Evolutionary conservation across 2,329 filamentous ascomycete species (phyloP), one percentile per base, ranked within the genome.

Genomic region (Immersiporthe knoxdaviesiana): DNA sequence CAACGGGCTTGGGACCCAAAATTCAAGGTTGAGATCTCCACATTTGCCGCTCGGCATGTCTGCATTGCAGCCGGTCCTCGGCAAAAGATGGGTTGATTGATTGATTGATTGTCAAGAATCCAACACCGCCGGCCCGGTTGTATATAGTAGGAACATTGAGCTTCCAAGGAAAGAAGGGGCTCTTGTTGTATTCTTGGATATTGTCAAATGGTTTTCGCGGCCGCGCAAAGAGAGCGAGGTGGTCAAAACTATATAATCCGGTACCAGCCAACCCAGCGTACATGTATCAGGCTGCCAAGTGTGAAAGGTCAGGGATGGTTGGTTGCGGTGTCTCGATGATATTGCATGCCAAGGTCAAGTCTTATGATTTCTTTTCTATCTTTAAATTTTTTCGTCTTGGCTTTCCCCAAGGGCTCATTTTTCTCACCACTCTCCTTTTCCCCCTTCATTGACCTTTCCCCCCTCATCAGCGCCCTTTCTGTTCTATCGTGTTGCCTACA

Each of bases 1-100:
- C n/a, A 21, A 30, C 35, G 10, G n/a, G 32, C 16, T 39, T 18
- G 10, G 32, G 21, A 14, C 24, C 35, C 32, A 39, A 37, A 35
- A 16, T 37, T 18, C 32, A 59, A 32, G 60, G 37, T 41, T 21
- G 32, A 8, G n/a, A 35, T 35, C 27, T 52, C 37, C 50, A 47
- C 52, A 47, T 44, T 59, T 65, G 63, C 63, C 63, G 63, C 59
- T 62, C 59, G 62, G 47, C 62, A 44, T 52, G 32, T 24, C 24
- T 32, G 44, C 11, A 35, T 8, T 44, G 24, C 52, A 58, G 50
- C 63, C 63, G 63, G 63, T 65, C 63, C 58, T 65, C 63, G 63
- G 63, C 52, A 32, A n/a, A n/a, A 41, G n/a, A 32, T 37, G 47
- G n/a, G n/a, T 35, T 35, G 35, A 35, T 35, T 35, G 35, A 35